Evolutionary conservation across 2,329 filamentous ascomycete species (phyloP).

Genomic region (Aureobasidium sp.): DNA sequence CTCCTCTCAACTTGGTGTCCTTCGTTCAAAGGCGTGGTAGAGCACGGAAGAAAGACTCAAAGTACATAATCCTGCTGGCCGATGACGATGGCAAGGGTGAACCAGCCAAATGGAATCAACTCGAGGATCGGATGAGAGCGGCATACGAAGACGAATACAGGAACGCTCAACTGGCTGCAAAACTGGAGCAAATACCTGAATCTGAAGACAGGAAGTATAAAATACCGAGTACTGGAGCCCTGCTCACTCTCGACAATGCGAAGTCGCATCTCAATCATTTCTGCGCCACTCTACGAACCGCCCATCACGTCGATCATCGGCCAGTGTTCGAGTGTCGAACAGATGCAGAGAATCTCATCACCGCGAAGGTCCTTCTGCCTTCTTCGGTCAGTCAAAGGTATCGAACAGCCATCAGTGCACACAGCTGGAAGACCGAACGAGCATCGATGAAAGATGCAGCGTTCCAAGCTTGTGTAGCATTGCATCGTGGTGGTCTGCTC

Average conservation of each 20-base stretch:
- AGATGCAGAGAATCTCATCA: constrained; percentile 28
- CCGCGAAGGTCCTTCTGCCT: constrained; percentile 63
- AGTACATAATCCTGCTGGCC: constrained; percentile 47
- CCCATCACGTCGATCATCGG: constrained; percentile 54
- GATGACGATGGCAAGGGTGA: constrained; percentile 28
- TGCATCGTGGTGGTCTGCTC: constrained; percentile 65
- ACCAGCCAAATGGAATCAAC: constrained; percentile 50
- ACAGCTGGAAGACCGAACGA: constrained; percentile 64
- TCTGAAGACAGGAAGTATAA: constrained; percentile 32
- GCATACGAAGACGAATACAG: constrained; percentile 61
- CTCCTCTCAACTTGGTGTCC: constrained; percentile 54
- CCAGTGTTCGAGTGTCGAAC: constrained; percentile 59
- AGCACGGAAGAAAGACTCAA: constrained; percentile 51
- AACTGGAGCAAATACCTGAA: constrained; percentile 44
- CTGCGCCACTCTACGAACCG: constrained; percentile 54
- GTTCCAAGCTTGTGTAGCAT: constrained; percentile 66
- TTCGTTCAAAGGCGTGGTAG: constrained; percentile 60
- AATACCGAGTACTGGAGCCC: constrained; percentile 46
- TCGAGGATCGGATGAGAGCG: constrained; percentile 67
- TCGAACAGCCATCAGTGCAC: constrained; percentile 36
- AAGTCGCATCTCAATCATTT: constrained; percentile 76
- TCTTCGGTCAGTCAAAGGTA: constrained; percentile 52
- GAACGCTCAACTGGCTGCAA: constrained; percentile 35
- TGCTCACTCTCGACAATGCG: constrained; percentile 66
- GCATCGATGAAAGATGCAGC: constrained; percentile 74